Percentiles rank a stretch among this genome's conserved stretches.
These are phyloP conservation scores for Scheffersomyces quercinus DNA, from an alignment of 1,139 yeast genomes.

Conservation along the genomic window DNA sequence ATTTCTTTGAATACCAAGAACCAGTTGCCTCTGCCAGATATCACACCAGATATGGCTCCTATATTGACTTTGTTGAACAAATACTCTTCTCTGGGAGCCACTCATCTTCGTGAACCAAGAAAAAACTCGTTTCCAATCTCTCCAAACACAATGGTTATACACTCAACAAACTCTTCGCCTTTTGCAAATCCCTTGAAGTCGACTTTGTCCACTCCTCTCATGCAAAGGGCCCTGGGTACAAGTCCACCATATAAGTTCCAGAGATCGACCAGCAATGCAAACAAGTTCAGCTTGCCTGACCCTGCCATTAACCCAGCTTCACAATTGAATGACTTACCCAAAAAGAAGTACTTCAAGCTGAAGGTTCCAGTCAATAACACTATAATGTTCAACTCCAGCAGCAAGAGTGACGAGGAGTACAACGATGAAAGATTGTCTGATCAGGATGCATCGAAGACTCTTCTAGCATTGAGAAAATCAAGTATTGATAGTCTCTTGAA, in stretches of 20 bases:
- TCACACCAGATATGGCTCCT: constrained; percentile 47
- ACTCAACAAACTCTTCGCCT: constrained; percentile 26
- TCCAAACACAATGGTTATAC: constrained; percentile 9
- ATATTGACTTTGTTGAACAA: constrained; percentile 30
- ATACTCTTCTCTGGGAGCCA: constrained; percentile 11
- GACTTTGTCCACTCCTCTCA: constrained; percentile 7
- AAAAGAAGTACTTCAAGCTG: constrained; percentile 27
- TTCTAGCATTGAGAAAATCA: constrained; percentile 46
- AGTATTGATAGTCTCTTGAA: constrained; percentile 44
- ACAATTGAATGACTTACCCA: constrained; percentile 19
- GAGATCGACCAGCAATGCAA: not conserved
- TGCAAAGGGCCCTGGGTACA: not conserved
- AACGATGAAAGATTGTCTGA: constrained; percentile 18
- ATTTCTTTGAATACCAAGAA: constrained; percentile 5
- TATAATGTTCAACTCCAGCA: constrained; percentile 11
- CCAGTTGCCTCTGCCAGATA: constrained; percentile 44
- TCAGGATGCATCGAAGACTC: constrained; percentile 43
- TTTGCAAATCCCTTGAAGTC: constrained; percentile 24
- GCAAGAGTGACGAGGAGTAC: constrained; percentile 13
- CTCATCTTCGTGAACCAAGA: constrained; percentile 4
- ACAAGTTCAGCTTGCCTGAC: constrained; percentile 38
- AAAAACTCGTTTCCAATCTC: constrained; percentile 13
- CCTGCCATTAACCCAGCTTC: constrained; percentile 31
- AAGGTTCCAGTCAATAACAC: constrained; percentile 22
- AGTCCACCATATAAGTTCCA: not conserved